Conservation (phyloP, 768 basidiomycete species). For the Dioszegia aurantiaca region DNA sequence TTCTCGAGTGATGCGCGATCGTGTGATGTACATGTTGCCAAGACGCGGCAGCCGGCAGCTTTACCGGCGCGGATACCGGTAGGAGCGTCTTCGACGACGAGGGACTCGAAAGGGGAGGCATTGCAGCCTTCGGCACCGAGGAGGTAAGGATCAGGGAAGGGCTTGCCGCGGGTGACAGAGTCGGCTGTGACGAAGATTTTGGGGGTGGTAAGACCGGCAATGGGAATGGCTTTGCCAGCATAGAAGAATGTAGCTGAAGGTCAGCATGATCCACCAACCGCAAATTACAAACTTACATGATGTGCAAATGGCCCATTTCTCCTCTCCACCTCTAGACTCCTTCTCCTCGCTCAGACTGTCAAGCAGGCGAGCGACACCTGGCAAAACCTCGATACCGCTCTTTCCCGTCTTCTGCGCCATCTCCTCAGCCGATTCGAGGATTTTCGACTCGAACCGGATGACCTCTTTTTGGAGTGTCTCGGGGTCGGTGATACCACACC, state of each 20-base stretch:
- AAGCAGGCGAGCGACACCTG: conserved; percentile 60
- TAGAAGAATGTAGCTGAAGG: conserved; percentile 69
- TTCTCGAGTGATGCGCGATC: conserved; percentile 59
- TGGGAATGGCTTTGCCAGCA: conserved; percentile 66
- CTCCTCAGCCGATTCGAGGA: conserved; percentile 55
- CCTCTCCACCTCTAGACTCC: conserved; percentile 53
- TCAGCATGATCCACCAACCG: neutral
- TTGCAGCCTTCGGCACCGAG: conserved; percentile 67
- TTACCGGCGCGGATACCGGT: conserved; percentile 72
- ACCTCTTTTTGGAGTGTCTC: conserved; percentile 57
- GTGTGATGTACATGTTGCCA: conserved; percentile 82
- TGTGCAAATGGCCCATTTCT: conserved; percentile 82
- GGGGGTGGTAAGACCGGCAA: conserved; percentile 61
- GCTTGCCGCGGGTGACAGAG: conserved; percentile 75
- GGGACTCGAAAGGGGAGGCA: conserved; percentile 63
- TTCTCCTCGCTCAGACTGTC: conserved; percentile 41
- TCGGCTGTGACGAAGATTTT: conserved; percentile 69
- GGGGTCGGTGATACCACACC: conserved; percentile 61
- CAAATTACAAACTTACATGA: conserved; percentile 58
- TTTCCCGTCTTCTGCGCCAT: conserved; percentile 28
- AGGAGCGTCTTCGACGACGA: conserved; percentile 86
- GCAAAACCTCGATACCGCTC: conserved; percentile 58
- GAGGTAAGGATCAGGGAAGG: conserved; percentile 81
- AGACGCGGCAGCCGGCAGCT: conserved; percentile 68
- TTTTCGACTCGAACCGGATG: conserved; percentile 65